A percentile compares a stretch with the other conserved stretches of the same genome.
phyloP scores from a whole-genome alignment of 805 yeast species.

The Spathaspora sp. region DNA sequence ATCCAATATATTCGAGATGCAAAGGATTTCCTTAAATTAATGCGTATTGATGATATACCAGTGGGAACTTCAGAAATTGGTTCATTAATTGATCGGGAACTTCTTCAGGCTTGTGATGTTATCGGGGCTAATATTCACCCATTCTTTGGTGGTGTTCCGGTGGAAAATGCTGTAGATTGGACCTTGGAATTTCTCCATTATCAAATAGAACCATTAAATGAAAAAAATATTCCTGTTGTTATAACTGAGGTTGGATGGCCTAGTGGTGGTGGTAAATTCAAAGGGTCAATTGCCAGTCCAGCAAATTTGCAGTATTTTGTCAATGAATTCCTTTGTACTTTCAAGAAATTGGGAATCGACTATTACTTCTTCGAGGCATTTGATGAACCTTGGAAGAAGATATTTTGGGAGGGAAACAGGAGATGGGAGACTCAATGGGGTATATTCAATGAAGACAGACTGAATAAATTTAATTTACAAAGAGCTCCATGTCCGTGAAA shows the following conservation, averaged over 20 bases:
- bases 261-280: conserved; percentile 50
- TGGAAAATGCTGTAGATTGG: conserved; percentile 50
- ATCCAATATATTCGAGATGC: conserved; percentile 40
- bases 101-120: conserved; percentile 47
- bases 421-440: conserved; percentile 78
- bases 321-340: conserved; percentile 49
- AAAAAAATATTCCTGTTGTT: conserved; percentile 29
- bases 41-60: conserved; percentile 36
- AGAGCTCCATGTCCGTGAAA: conserved; percentile 4
- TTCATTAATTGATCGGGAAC: conserved; percentile 34
- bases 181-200: conserved; percentile 42
- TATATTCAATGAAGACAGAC: conserved; percentile 47
- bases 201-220: conserved; percentile 38
- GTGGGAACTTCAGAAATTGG: conserved; percentile 66
- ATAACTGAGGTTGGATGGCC: conserved; percentile 78
- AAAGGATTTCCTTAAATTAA: conserved; percentile 30
- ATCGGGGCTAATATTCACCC: conserved; percentile 67
- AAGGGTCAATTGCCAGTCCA: conserved; percentile 45
- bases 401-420: conserved; percentile 45
- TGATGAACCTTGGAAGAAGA: conserved; percentile 68
- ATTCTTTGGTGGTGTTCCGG: conserved; percentile 57
- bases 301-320: conserved; percentile 45
- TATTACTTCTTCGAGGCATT: conserved; percentile 69
- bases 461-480: conserved; percentile 9
- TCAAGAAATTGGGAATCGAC: conserved; percentile 30